Evolutionary conservation across 306 rosid species (phyloP).

Genomic region (Vigna angularis): DNA sequence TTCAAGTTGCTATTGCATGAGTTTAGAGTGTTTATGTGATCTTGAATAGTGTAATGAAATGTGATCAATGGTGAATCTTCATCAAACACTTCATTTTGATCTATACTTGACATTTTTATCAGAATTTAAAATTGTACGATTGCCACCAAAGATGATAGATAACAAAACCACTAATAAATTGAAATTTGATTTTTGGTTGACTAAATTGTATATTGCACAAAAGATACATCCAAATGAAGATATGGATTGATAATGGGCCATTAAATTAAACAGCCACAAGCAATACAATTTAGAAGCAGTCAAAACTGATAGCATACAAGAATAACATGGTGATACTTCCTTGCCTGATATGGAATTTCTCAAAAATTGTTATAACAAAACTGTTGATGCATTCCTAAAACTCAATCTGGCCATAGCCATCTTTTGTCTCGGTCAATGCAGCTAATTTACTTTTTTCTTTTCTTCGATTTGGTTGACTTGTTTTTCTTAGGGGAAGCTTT

Average conservation of each 20-base stretch:
- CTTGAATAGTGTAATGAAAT: not conserved
- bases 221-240: not conserved
- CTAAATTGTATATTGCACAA: not conserved
- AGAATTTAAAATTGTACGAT: not conserved
- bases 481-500: constrained; percentile 41
- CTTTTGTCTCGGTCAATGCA: not conserved
- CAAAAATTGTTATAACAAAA: not conserved
- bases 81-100: too few species aligned
- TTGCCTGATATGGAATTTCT: not conserved
- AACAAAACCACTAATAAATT: not conserved
- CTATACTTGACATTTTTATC: too few species aligned
- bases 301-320: constrained; percentile 15
- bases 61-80: not conserved
- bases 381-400: not conserved
- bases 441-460: constrained; percentile 40
- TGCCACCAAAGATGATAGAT: too few species aligned
- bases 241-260: not conserved
- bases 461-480: constrained; percentile 42
- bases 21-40: not conserved
- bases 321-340: constrained; percentile 16
- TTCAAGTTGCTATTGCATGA: constrained; percentile 59
- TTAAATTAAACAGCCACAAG: not conserved
- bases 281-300: not conserved
- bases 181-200: not conserved
- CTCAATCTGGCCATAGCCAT: not conserved